phyloP scores from a whole-genome alignment of 331 rosid genomes.

The Cucumis variabilis region DNA sequence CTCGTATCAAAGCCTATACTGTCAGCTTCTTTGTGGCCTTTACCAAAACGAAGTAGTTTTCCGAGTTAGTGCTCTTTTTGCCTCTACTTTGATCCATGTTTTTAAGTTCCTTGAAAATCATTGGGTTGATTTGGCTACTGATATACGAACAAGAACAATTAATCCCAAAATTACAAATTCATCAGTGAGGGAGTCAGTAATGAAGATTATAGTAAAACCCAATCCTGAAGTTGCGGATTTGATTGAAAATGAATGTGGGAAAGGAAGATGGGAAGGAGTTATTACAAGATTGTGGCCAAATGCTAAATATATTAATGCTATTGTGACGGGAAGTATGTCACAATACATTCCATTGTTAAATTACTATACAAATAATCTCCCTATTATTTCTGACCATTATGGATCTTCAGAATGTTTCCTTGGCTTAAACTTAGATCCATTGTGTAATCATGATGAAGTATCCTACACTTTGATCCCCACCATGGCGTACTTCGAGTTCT shows the following conservation, averaged over 20 bases:
- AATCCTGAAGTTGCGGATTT: conserved; percentile 54
- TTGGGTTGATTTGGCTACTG: conserved; percentile 51
- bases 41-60: background rate
- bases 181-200: conserved; percentile 47
- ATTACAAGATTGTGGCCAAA: conserved; percentile 24
- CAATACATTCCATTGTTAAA: conserved; percentile 12
- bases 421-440: conserved; percentile 28
- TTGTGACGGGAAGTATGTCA: conserved; percentile 27
- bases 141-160: conserved; percentile 45
- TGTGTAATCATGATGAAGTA: background rate
- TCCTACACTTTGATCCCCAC: conserved; percentile 30
- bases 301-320: conserved; percentile 18
- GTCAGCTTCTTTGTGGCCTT: conserved; percentile 1
- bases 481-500: conserved; percentile 32
- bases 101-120: conserved; percentile 54
- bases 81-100: background rate
- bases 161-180: conserved; percentile 38
- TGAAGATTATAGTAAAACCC: conserved; percentile 48
- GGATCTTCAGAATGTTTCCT: conserved; percentile 25
- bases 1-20: background rate
- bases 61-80: background rate
- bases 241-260: conserved; percentile 50
- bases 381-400: conserved; percentile 4
- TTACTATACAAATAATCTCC: conserved; percentile 15
- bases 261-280: conserved; percentile 23